Evolutionary conservation across 768 basidiomycete genomes (phyloP).

Genomic region (Agrocybe pediades): DNA sequence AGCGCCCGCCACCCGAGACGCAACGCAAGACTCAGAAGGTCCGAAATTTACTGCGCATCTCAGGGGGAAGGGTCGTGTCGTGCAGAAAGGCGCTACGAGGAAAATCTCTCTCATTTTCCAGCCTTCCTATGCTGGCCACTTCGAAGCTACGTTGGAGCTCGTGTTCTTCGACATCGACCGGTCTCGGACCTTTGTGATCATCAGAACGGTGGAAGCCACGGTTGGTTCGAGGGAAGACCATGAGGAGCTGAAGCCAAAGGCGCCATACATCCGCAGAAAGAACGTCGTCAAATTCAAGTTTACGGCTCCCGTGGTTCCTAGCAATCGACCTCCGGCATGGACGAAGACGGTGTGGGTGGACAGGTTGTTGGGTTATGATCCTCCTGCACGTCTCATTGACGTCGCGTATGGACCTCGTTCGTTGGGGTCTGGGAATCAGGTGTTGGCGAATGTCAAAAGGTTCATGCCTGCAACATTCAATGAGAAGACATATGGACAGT

Average conservation of each 20-base stretch:
- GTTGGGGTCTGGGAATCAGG: constrained; percentile 10
- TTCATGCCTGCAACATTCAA: constrained; percentile 39
- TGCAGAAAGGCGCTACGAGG: constrained; percentile 25
- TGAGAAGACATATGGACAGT: constrained; percentile 38
- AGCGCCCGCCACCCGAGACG: constrained; percentile 23
- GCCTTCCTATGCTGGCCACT: constrained; percentile 41
- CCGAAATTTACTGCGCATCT: constrained; percentile 34
- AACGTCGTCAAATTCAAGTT: constrained; percentile 23
- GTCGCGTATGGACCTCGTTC: constrained; percentile 27
- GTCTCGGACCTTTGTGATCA: constrained; percentile 44
- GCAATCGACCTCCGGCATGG: constrained; percentile 40
- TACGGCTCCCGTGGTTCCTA: constrained; percentile 32
- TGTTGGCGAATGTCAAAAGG: constrained; percentile 23
- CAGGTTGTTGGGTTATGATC: constrained; percentile 29
- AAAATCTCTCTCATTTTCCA: constrained; percentile 32
- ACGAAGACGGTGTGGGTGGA: constrained; percentile 36
- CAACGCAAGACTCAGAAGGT: background rate
- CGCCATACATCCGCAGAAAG: constrained; percentile 39
- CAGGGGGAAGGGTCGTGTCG: constrained; percentile 29
- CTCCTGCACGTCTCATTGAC: constrained; percentile 32
- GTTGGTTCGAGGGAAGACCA: constrained; percentile 53
- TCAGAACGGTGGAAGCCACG: constrained; percentile 43
- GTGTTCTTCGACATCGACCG: constrained; percentile 38
- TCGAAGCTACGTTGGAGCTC: constrained; percentile 50
- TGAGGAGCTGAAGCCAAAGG: constrained; percentile 44